Base-by-base conservation (phyloP, 345 rosid genomes). In the Eucalyptus curtisii region DNA sequence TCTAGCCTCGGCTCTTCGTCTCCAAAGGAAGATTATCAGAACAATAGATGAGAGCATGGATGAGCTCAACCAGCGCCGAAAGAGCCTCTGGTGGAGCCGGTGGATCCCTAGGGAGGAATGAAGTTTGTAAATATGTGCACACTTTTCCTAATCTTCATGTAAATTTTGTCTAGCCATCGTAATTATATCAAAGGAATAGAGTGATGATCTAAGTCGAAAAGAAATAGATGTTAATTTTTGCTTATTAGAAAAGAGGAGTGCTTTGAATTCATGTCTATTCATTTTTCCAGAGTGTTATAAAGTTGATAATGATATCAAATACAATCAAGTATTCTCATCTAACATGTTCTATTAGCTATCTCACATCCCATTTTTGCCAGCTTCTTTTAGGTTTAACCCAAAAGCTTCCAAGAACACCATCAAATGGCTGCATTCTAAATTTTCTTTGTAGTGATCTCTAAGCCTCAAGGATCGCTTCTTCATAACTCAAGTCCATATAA, bases 61-160 rank as follows among this genome's bases (percentile, higher is more conserved):
- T n/a, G 99, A 94, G 91, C 95, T 98, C 27, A 95, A 91, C 91
- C 89, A 90, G 88, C 95, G 94, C 55, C 90, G 96, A 76, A 96
- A 94, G 95, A 97, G 97, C 90, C 50, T 97, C 7, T 98, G 99
- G 99, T 97, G 98, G 98, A 97, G 95, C 92, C 90, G 98, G 92
- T 98, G 99, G 99, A 98, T 97, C 93, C 99, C 98, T 19, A 93
- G 91, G 90, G 96, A 98, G 91, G 98, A 97, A 88, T 96, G 94
- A 95, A 91, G 53, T 68, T 49, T 90, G 92, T 90, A 89, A 61
- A 87, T 92, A 90, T 86, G 86, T 79, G 59, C 33, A 47, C 80
- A 10, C 47, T 44, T 49, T 52, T 42, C 24, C 10, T 47, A 42
- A 37, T 42, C 87, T 48, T 16, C 47, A 10, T 90, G 91, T 91